Conservation (phyloP, 23 red algal genomes). For the Cyanidioschyzon merolae region DNA sequence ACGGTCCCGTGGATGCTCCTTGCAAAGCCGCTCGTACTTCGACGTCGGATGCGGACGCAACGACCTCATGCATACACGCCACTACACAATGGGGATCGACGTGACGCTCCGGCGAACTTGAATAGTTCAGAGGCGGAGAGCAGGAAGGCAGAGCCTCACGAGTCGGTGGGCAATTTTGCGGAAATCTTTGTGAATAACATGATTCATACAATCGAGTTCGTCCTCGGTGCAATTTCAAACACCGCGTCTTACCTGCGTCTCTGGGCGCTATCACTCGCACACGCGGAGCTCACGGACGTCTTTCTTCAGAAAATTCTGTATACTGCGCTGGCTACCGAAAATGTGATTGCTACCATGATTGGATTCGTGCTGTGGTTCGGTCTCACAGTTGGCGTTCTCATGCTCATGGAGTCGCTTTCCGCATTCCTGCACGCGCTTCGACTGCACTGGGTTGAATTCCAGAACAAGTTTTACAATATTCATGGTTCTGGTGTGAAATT, state of each 20-base stretch:
- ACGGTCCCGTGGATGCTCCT: slow-evolving; percentile 98
- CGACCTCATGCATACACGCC: not conserved
- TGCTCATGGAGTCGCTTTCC: slow-evolving; percentile 90
- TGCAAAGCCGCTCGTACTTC: slow-evolving; percentile 77
- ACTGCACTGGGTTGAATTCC: slow-evolving; percentile 92
- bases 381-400: slow-evolving; percentile 73
- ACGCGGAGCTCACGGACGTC: slow-evolving; percentile 74
- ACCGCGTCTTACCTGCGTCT: slow-evolving; percentile 92
- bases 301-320: slow-evolving; percentile 90
- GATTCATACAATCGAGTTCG: slow-evolving; percentile 99
- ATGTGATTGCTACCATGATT: slow-evolving; percentile 42
- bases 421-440: slow-evolving; percentile 91
- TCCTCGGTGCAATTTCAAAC: slow-evolving; percentile 93
- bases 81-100: not conserved
- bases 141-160: slow-evolving; percentile 22
- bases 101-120: not conserved
- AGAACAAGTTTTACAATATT: slow-evolving; percentile 94
- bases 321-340: slow-evolving; percentile 41
- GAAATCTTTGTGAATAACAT: slow-evolving; percentile 92
- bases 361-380: slow-evolving; percentile 90
- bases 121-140: slow-evolving; percentile 1
- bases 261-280: slow-evolving; percentile 88
- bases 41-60: slow-evolving; percentile 1
- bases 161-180: slow-evolving; percentile 54
- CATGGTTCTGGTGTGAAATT: slow-evolving; percentile 78